A percentile compares a stretch with the other conserved stretches of the same genome.
phyloP scores from a whole-genome alignment of 2,329 filamentous ascomycete genomes.

The Pseudogymnoascus sp. region DNA sequence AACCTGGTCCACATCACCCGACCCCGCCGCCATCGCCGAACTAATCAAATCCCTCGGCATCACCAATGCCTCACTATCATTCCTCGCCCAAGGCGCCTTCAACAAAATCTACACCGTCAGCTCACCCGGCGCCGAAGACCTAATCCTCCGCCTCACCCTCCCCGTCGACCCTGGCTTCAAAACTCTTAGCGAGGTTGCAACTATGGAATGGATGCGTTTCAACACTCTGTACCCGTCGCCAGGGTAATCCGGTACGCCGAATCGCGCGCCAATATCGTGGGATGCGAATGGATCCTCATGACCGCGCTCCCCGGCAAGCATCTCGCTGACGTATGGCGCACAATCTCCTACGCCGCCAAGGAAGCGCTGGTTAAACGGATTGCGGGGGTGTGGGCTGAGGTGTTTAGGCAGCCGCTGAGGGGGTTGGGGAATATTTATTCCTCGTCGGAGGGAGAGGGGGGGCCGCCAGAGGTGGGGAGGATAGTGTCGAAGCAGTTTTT shows the following conservation, averaged over 20 bases:
- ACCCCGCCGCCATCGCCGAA: not conserved
- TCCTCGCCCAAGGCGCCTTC: constrained; percentile 24
- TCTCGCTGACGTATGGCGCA: constrained; percentile 26
- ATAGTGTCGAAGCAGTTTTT: constrained; percentile 32
- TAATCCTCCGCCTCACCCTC: constrained; percentile 30
- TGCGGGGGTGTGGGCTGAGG: constrained; percentile 26
- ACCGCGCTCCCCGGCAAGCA: constrained; percentile 19
- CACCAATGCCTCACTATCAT: constrained; percentile 11
- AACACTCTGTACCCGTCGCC: constrained; percentile 30
- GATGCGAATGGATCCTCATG: constrained; percentile 37
- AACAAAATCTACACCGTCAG: constrained; percentile 28
- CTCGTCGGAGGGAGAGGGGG: not conserved
- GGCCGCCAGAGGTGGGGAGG: constrained; percentile 13
- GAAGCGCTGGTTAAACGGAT: constrained; percentile 25
- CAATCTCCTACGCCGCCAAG: constrained; percentile 29
- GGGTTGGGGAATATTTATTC: constrained; percentile 19
- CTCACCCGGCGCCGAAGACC: constrained; percentile 18
- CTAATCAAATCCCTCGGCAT: not conserved
- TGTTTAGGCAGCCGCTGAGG: constrained; percentile 21
- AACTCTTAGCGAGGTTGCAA: constrained; percentile 33
- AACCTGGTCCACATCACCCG: not conserved
- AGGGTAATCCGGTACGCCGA: constrained; percentile 29
- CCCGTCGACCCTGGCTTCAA: constrained; percentile 33
- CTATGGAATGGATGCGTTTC: constrained; percentile 28
- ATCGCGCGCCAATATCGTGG: constrained; percentile 28